phyloP scores from a whole-genome alignment of 2,329 filamentous ascomycete species.

The Ophiostoma sp. region DNA sequence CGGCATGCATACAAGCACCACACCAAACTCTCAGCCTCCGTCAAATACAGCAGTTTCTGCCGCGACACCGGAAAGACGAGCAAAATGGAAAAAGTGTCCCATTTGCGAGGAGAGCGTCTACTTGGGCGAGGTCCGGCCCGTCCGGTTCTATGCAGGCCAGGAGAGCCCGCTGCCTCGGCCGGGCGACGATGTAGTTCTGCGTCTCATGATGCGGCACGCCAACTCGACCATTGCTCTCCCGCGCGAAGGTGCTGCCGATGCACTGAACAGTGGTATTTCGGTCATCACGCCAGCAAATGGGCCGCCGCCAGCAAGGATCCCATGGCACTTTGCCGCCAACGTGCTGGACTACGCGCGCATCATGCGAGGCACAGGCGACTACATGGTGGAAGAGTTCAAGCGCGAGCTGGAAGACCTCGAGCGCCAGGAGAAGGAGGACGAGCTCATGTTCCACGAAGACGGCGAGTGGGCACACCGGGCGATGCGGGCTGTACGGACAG shows the following conservation, averaged over 20 bases:
- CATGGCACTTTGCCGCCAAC: conserved; percentile 92
- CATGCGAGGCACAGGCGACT: conserved; percentile 88
- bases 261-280: conserved; percentile 37
- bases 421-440: conserved; percentile 78
- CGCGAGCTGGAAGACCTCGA: conserved; percentile 69
- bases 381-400: conserved; percentile 78
- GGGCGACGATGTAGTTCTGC: conserved; percentile 82
- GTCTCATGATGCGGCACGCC: conserved; percentile 74
- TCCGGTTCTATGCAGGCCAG: conserved; percentile 86
- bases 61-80: conserved; percentile 14
- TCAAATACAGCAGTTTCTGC: not conserved
- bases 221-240: conserved; percentile 84
- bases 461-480: conserved; percentile 89
- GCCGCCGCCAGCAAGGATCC: conserved; percentile 45
- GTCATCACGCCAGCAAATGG: not conserved
- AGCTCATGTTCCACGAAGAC: conserved; percentile 85
- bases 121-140: conserved; percentile 80
- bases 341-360: conserved; percentile 87
- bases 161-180: conserved; percentile 74
- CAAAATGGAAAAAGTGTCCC: conserved; percentile 81
- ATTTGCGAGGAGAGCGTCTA: conserved; percentile 95
- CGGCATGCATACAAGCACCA: not conserved
- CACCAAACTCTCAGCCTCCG: not conserved
- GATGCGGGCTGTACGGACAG: conserved; percentile 64
- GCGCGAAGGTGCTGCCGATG: conserved; percentile 68